phyloP scores from a whole-genome alignment of 202 grass and related monocot species.

The Hordeum pubiflorum region DNA sequence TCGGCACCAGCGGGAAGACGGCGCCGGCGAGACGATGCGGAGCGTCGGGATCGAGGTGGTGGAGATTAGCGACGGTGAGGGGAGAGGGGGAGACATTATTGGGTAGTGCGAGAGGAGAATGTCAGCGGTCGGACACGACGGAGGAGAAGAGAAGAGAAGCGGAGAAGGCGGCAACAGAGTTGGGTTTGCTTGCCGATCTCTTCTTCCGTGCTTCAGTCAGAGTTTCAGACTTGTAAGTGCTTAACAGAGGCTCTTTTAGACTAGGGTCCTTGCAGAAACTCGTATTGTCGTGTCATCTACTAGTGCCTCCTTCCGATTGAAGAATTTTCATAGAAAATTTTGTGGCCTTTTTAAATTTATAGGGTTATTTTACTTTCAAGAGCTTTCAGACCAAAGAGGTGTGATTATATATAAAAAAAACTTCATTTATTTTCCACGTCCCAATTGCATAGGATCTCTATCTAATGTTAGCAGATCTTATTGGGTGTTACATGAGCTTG shows the following conservation, averaged over 20 bases:
- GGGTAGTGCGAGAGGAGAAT: background rate
- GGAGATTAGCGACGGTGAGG: conserved; percentile 32
- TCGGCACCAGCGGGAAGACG: conserved; percentile 19
- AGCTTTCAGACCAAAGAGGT: too few species aligned
- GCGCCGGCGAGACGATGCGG: background rate
- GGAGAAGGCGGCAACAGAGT: background rate
- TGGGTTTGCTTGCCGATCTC: background rate
- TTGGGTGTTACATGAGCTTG: too few species aligned
- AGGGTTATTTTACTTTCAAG: too few species aligned
- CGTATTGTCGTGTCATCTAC: background rate
- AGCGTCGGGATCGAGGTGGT: conserved; percentile 17
- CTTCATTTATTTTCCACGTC: too few species aligned
- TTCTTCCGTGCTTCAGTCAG: conserved; percentile 20
- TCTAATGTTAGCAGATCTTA: too few species aligned
- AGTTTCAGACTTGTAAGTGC: conserved; percentile 3
- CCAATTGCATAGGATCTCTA: too few species aligned
- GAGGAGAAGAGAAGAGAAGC: background rate
- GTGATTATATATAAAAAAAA: too few species aligned
- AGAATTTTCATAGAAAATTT: background rate
- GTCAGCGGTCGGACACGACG: background rate
- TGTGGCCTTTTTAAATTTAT: background rate
- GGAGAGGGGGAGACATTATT: conserved; percentile 33
- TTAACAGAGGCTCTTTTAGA: background rate
- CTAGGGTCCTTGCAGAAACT: accelerated
- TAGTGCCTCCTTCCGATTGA: background rate